Conservation (phyloP, 257 asterid genomes). For the Henckelia pumila region DNA sequence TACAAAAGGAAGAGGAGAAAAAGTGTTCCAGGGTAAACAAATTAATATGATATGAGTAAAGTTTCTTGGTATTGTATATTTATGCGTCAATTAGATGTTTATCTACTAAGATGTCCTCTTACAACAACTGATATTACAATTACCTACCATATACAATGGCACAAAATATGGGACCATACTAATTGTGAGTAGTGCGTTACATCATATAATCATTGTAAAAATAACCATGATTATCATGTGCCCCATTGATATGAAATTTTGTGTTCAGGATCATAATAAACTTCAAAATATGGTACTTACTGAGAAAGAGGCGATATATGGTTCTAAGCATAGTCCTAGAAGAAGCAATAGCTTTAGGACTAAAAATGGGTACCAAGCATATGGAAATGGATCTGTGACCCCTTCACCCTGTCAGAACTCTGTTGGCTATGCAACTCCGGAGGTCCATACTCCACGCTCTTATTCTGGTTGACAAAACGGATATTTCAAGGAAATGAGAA, state of each 20-base stretch:
- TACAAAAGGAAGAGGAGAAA: slow-evolving; percentile 77
- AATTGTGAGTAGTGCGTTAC: not conserved
- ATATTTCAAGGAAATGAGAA: slow-evolving; percentile 75
- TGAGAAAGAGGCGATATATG: slow-evolving; percentile 81
- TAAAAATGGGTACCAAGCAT: slow-evolving; percentile 47
- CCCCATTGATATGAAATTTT: slow-evolving; percentile 14
- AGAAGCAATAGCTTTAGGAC: slow-evolving; percentile 69
- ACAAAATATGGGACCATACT: not conserved
- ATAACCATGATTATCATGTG: slow-evolving; percentile 1
- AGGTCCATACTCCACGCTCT: slow-evolving; percentile 78
- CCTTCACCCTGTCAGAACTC: slow-evolving; percentile 90
- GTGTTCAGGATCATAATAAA: slow-evolving; percentile 79
- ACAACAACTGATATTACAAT: not conserved
- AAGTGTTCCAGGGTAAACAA: slow-evolving; percentile 70
- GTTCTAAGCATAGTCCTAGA: slow-evolving; percentile 92
- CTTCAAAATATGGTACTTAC: slow-evolving; percentile 75
- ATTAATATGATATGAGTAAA: slow-evolving; percentile 16
- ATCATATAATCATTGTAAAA: not conserved
- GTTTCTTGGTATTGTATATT: slow-evolving; percentile 11
- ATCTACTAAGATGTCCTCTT: not conserved
- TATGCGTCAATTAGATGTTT: not conserved
- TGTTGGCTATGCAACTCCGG: slow-evolving; percentile 62
- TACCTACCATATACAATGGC: not conserved
- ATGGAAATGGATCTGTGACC: slow-evolving; percentile 73
- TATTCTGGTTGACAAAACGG: slow-evolving; percentile 65